A percentile compares a stretch with the other conserved stretches of the same genome.
Evolutionary conservation across 176 grass and related monocot species (phyloP).

Genomic region (Eremochloa ophiuroides): DNA sequence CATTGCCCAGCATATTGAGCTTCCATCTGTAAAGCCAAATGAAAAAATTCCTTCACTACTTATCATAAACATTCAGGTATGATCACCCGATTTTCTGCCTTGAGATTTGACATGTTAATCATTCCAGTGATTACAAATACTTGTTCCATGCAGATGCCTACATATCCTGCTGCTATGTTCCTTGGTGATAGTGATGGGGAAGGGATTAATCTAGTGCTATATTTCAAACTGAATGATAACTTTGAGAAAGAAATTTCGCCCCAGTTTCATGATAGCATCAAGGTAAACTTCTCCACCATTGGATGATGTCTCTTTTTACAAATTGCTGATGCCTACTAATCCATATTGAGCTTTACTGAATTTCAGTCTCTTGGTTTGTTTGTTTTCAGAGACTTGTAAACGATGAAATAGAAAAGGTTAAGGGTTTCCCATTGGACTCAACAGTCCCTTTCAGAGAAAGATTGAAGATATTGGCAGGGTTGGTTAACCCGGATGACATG

Average conservation of each 20-base stretch:
- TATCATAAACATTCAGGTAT: conserved; percentile 92
- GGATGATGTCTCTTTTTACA: neutral
- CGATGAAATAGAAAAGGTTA: conserved; percentile 81
- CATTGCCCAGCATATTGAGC: conserved; percentile 87
- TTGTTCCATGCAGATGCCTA: conserved; percentile 62
- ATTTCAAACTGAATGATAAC: conserved; percentile 89
- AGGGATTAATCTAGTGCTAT: conserved; percentile 71
- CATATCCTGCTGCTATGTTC: conserved; percentile 93
- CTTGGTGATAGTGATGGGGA: conserved; percentile 91
- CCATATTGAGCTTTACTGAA: neutral
- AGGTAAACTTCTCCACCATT: conserved; percentile 23
- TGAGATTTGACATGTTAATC: neutral
- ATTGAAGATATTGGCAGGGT: conserved; percentile 89
- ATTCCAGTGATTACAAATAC: conserved; percentile 6
- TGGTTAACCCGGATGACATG: conserved; percentile 88
- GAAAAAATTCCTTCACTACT: conserved; percentile 84
- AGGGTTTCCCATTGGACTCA: conserved; percentile 88
- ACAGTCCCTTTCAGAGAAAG: conserved; percentile 74
- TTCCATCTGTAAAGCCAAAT: conserved; percentile 54
- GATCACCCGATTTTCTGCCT: neutral
- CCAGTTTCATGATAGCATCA: conserved; percentile 84
- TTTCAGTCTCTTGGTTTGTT: neutral
- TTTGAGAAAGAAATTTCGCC: conserved; percentile 81
- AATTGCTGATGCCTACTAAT: conserved; percentile 1
- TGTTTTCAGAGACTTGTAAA: conserved; percentile 63